phyloP scores from a whole-genome alignment of 192 early-diverging fungal species.

The Backusella australiensis region DNA sequence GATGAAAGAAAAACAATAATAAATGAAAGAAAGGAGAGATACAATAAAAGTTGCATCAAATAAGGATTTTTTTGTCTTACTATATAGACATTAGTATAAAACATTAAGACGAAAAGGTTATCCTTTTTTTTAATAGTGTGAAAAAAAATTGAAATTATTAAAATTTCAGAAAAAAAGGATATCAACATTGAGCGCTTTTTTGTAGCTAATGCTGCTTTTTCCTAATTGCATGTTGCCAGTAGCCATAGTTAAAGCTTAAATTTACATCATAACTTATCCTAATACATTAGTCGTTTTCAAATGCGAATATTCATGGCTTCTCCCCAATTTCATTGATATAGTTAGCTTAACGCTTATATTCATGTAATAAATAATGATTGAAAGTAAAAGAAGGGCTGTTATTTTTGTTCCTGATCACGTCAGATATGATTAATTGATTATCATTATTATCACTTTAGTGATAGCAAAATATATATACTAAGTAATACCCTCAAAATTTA shows the following conservation, averaged over 20 bases:
- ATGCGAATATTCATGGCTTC: background rate
- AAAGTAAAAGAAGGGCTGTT: background rate
- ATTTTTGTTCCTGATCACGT: background rate
- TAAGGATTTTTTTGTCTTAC: background rate
- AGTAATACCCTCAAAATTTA: background rate
- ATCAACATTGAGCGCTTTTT: background rate
- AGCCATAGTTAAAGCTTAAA: background rate
- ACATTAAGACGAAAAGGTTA: background rate
- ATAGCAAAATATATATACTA: background rate
- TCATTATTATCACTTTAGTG: background rate
- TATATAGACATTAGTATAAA: background rate
- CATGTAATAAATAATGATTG: background rate
- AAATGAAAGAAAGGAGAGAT: background rate
- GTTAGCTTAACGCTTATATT: background rate
- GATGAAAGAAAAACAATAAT: background rate
- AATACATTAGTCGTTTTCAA: constrained; percentile 3
- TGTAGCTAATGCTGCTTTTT: background rate
- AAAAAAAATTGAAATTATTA: background rate
- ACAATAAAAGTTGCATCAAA: background rate
- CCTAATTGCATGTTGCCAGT: background rate
- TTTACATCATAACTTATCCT: constrained; percentile 4
- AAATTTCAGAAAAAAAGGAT: background rate
- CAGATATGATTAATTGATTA: background rate
- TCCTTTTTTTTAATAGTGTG: background rate
- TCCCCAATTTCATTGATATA: background rate